These are phyloP conservation scores for Limnomonas spitsbergensis DNA, from an alignment of 139 green algal species.

Conservation along the genomic window DNA sequence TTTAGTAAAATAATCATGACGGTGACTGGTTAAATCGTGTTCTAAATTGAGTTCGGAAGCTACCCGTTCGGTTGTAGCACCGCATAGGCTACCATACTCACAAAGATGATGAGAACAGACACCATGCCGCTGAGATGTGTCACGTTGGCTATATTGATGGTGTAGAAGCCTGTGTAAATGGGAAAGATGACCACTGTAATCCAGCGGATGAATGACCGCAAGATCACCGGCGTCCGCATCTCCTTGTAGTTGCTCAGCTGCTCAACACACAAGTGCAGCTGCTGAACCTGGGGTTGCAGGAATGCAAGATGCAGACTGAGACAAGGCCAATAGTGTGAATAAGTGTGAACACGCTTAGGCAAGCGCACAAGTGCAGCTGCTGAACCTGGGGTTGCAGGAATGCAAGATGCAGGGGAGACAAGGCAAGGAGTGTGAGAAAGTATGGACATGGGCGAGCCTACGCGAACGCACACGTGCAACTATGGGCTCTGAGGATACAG, in stretches of 20 bases:
- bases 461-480: conserved; percentile 18
- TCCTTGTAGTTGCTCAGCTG: conserved; percentile 35
- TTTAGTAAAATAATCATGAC: too few relatives aligned
- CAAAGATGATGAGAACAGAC: not conserved
- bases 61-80: too few relatives aligned
- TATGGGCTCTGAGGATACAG: not conserved
- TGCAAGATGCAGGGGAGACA: too few relatives aligned
- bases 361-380: conserved; percentile 15
- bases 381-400: too few relatives aligned
- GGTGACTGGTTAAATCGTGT: too few relatives aligned
- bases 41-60: too few relatives aligned
- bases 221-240: conserved; percentile 24
- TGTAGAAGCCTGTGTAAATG: not conserved
- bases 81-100: too few relatives aligned
- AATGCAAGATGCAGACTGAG: too few relatives aligned
- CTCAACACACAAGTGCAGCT: conserved; percentile 23
- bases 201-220: conserved; percentile 16
- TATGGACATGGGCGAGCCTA: too few relatives aligned
- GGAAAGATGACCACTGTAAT: conserved; percentile 23
- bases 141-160: not conserved
- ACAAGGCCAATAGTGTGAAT: too few relatives aligned
- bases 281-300: conserved; percentile 10
- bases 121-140: not conserved
- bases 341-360: too few relatives aligned
- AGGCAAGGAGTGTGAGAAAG: too few relatives aligned